These are phyloP conservation scores for Exophiala alcalophila DNA, from an alignment of 2,329 filamentous ascomycete genomes.

Conservation along the genomic window DNA sequence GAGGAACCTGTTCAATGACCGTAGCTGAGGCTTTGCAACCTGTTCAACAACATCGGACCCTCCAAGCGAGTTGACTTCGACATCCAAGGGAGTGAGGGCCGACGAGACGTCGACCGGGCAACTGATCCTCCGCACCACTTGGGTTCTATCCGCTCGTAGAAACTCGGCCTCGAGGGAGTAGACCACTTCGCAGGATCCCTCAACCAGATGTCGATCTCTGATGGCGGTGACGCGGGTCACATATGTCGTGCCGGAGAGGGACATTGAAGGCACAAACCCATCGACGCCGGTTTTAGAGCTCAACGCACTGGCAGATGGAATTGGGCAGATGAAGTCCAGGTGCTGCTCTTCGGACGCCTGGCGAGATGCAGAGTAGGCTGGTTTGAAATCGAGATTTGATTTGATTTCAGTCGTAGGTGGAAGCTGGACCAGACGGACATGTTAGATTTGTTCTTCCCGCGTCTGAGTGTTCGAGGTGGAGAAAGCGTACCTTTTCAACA, in stretches of 20 bases:
- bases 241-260: slow-evolving; percentile 20
- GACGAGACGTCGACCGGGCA: slow-evolving; percentile 23
- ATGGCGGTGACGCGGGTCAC: slow-evolving; percentile 22
- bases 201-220: slow-evolving; percentile 20
- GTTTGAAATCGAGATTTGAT: slow-evolving; percentile 21
- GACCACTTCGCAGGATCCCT: slow-evolving; percentile 22
- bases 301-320: slow-evolving; percentile 7
- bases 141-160: slow-evolving; percentile 8
- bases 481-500: slow-evolving; percentile 10
- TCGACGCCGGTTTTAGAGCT: no score
- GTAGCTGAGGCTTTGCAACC: slow-evolving; percentile 16
- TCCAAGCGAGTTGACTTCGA: slow-evolving; percentile 11
- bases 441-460: not conserved
- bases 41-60: slow-evolving; percentile 4
- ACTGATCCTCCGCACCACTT: slow-evolving; percentile 19
- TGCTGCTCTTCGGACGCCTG: slow-evolving; percentile 19
- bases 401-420: slow-evolving; percentile 11
- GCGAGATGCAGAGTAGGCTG: slow-evolving; percentile 15
- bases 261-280: slow-evolving; percentile 20
- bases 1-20: slow-evolving; percentile 12
- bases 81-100: slow-evolving; percentile 14
- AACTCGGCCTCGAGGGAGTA: slow-evolving; percentile 25
- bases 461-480: not conserved
- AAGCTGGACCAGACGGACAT: slow-evolving; percentile 2
- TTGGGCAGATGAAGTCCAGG: slow-evolving; percentile 18